These are phyloP conservation scores for Colletotrichum agaves DNA, from an alignment of 2,329 filamentous ascomycete genomes.

Conservation along the genomic window DNA sequence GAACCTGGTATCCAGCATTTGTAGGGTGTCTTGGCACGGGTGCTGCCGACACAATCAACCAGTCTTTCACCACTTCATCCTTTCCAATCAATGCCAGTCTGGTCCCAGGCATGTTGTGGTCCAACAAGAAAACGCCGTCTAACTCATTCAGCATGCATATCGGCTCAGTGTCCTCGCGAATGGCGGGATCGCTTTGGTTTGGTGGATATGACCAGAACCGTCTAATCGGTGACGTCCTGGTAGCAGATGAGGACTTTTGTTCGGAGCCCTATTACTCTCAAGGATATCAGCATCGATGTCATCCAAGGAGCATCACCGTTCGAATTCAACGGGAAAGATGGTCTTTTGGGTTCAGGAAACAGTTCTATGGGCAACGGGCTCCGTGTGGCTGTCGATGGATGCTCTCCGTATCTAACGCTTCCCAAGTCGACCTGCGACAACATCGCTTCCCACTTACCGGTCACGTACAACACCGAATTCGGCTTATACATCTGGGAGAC, in stretches of 20 bases:
- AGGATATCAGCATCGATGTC: conserved; percentile 54
- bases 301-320: conserved; percentile 53
- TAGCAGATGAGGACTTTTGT: conserved; percentile 33
- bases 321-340: conserved; percentile 44
- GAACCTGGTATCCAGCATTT: conserved; percentile 44
- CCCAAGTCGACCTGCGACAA: conserved; percentile 53
- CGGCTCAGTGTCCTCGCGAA: conserved; percentile 47
- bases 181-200: conserved; percentile 50
- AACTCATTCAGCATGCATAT: conserved; percentile 57
- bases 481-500: conserved; percentile 57
- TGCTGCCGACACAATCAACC: conserved; percentile 42
- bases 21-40: conserved; percentile 47
- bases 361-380: conserved; percentile 41
- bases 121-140: conserved; percentile 44
- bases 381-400: no score
- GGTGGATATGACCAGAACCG: conserved; percentile 55
- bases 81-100: conserved; percentile 46
- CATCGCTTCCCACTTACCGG: conserved; percentile 50
- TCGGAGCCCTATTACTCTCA: conserved; percentile 45
- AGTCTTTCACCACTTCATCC: conserved; percentile 40
- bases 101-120: conserved; percentile 43
- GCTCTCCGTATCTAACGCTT: conserved; percentile 54
- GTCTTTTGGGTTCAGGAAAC: conserved; percentile 47
- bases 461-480: conserved; percentile 48
- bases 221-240: conserved; percentile 47